Base-by-base conservation (phyloP, 192 early-diverging fungal species). In the Coemansia sp. region DNA sequence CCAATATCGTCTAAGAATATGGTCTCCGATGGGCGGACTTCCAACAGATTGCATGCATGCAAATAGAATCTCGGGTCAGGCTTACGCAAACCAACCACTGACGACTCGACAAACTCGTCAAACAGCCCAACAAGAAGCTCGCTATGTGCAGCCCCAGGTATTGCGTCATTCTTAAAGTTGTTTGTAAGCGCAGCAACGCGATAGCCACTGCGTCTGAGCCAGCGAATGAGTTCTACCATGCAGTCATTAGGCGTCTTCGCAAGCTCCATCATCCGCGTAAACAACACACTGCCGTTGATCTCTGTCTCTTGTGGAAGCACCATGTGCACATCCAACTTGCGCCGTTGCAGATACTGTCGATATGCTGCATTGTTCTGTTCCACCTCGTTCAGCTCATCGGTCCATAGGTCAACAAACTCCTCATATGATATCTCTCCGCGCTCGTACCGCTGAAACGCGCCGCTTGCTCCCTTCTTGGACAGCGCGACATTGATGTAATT, bases 1-100 rank as follows among this genome's bases (percentile, higher is more conserved):
- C 85, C 88, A 69, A 95, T 94, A 64, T 95, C 94, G 78, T 95
- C 94, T 51, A 95, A 62, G 64, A 95, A 93, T 32, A 93, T 83
- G 5, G 71, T 84, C 54, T 93, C 84, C 0, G 68, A 28, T 8
- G 94, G 92, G 16, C 74, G 25, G 22, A 95, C 85, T 9, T 84
- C 85, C 14, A 91, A 69, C 19, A 76, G 56, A n/a, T 90, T 78
- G 78, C 91, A 94, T 5, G 89, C 90, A 54, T 87, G 84, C 47
- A 73, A 58, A 56, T 86, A 95, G 53, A 94, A 83, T 25, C 69
- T 76, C 2, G 87, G 88, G 64, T 95, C 92, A 1, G 94, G 94
- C 68, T 95, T 95, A 50, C 92, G 82, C 60, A 93, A 73, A 4
- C 92, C 92, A 23, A 93, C 82, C 2, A 88, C 64, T 7, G 84